Conservation (phyloP, 441 rosid genomes). For the Gossypium aridum region DNA sequence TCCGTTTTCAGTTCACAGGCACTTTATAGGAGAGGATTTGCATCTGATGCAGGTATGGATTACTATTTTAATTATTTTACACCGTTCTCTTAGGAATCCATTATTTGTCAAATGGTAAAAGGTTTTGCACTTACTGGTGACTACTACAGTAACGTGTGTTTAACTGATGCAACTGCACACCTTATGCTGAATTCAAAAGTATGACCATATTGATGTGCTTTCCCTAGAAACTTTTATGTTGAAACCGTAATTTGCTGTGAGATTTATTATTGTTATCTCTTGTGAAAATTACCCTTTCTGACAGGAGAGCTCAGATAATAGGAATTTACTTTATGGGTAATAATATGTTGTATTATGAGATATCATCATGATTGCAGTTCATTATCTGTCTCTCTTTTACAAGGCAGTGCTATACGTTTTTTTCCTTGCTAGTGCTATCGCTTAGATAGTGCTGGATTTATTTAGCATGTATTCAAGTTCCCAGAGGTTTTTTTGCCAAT, state of each 20-base stretch:
- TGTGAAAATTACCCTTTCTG: not conserved
- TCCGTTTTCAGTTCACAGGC: conserved; percentile 43
- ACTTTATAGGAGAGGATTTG: conserved; percentile 54
- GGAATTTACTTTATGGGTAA: not conserved
- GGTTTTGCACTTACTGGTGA: not conserved
- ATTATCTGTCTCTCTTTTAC: not conserved
- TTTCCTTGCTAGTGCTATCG: not conserved
- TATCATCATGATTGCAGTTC: not conserved
- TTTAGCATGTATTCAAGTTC: not conserved
- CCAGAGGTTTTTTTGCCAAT: not conserved
- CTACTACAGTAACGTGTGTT: not conserved
- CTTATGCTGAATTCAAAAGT: not conserved
- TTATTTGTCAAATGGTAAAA: not conserved
- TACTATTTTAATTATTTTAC: conserved; percentile 3
- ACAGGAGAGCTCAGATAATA: not conserved
- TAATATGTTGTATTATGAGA: not conserved
- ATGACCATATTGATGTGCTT: not conserved
- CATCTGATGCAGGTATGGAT: conserved; percentile 65
- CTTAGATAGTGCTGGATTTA: not conserved
- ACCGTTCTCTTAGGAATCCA: not conserved
- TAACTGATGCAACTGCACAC: not conserved
- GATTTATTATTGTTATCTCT: not conserved
- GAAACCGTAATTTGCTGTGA: not conserved
- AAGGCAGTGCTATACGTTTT: not conserved
- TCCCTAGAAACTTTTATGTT: not conserved